phyloP scores from a whole-genome alignment of 2,329 filamentous ascomycete genomes.

The Talaromyces verruculosus region DNA sequence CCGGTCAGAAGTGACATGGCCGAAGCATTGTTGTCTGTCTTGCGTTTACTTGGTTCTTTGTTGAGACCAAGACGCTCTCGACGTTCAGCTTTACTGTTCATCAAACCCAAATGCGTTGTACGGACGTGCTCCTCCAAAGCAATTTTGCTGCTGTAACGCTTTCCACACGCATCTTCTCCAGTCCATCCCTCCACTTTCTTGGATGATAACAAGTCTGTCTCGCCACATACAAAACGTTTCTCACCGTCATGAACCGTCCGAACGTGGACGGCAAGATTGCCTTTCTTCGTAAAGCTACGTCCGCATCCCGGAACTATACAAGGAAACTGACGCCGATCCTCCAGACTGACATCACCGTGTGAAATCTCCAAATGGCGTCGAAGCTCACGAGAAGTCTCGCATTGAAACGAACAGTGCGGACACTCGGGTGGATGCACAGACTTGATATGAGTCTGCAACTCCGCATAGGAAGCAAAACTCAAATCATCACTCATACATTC shows the following conservation, averaged over 20 bases:
- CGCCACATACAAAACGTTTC: constrained; percentile 74
- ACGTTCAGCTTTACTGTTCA: constrained; percentile 43
- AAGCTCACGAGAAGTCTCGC: constrained; percentile 65
- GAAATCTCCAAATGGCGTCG: constrained; percentile 75
- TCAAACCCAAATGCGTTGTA: constrained; percentile 72
- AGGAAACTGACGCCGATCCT: constrained; percentile 63
- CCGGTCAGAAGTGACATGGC: constrained; percentile 56
- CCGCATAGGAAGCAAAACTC: constrained; percentile 67
- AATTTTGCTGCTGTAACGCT: constrained; percentile 72
- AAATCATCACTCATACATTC: constrained; percentile 60
- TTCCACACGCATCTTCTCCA: constrained; percentile 65
- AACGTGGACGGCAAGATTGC: constrained; percentile 80
- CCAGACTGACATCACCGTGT: constrained; percentile 62
- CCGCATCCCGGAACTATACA: constrained; percentile 70
- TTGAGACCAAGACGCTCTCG: constrained; percentile 35
- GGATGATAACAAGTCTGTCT: constrained; percentile 60
- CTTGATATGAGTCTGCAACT: constrained; percentile 72
- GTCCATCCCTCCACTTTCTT: constrained; percentile 65
- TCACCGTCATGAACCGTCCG: constrained; percentile 73
- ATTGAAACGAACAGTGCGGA: constrained; percentile 69
- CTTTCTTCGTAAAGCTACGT: constrained; percentile 75
- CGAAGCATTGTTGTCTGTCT: constrained; percentile 31
- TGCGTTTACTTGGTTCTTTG: constrained; percentile 25
- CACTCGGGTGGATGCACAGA: constrained; percentile 72
- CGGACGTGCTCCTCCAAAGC: constrained; percentile 81